Conservation (phyloP, 768 basidiomycete genomes). For the Auricularia auricula-judae region DNA sequence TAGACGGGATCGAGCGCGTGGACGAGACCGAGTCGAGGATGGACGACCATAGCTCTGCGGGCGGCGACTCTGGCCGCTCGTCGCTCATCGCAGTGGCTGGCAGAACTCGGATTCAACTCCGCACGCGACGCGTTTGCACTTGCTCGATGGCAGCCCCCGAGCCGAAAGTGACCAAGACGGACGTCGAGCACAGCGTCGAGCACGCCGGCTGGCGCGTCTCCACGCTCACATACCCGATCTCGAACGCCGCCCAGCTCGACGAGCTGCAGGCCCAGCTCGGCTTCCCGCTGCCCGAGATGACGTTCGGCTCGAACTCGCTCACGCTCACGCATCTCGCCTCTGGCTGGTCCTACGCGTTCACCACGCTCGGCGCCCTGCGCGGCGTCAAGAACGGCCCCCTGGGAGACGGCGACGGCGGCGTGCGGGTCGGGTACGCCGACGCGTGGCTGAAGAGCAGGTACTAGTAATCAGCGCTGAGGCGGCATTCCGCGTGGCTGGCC, state of each 20-base stretch:
- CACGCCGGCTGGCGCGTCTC: conserved; percentile 60
- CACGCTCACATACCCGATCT: conserved; percentile 65
- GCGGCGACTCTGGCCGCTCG: conserved; percentile 42
- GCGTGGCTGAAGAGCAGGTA: conserved; percentile 88
- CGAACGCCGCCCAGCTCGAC: conserved; percentile 66
- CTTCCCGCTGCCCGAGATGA: conserved; percentile 92
- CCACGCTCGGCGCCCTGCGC: conserved; percentile 53
- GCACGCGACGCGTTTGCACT: conserved; percentile 9
- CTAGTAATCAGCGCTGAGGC: background rate
- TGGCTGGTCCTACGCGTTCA: conserved; percentile 57
- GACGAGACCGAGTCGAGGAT: conserved; percentile 84
- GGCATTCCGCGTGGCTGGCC: background rate
- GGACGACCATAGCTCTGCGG: conserved; percentile 82
- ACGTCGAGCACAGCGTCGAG: conserved; percentile 57
- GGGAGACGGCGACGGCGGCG: conserved; percentile 74
- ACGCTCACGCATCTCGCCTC: conserved; percentile 52
- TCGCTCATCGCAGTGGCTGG: background rate
- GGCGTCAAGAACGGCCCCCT: conserved; percentile 69
- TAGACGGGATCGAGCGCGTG: conserved; percentile 70
- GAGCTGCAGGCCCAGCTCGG: conserved; percentile 50
- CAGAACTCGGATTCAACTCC: background rate
- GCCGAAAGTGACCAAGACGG: conserved; percentile 58
- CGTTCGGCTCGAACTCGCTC: conserved; percentile 78
- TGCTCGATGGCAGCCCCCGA: conserved; percentile 38
- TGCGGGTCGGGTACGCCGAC: conserved; percentile 91